Evolutionary conservation across 1,284 basidiomycete genomes (phyloP).

Genomic region (Mycena sp.): DNA sequence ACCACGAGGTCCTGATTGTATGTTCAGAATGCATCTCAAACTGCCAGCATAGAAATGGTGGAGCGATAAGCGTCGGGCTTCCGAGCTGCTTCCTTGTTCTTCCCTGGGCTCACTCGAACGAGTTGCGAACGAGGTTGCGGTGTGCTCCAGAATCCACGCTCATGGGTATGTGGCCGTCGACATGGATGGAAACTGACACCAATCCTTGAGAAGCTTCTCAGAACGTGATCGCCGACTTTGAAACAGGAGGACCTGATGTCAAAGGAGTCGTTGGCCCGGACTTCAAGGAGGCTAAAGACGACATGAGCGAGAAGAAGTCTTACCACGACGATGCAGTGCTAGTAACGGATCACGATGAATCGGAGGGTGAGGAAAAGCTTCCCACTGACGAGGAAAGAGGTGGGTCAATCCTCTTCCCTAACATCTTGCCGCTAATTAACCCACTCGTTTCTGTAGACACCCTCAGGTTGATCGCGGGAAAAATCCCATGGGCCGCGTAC

Average conservation of each 20-base stretch:
- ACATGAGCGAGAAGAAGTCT: slow-evolving; percentile 20
- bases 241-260: slow-evolving; percentile 22
- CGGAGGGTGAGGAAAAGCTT: slow-evolving; percentile 7
- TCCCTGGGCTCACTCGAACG: too few relatives aligned
- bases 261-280: slow-evolving; percentile 20
- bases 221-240: slow-evolving; percentile 15
- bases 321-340: neutral
- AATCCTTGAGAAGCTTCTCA: slow-evolving; percentile 7
- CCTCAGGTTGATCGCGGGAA: slow-evolving; percentile 19
- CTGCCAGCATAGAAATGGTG: too few relatives aligned
- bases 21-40: too few relatives aligned
- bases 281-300: neutral
- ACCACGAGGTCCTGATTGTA: too few relatives aligned
- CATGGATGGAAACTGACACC: too few relatives aligned
- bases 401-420: neutral
- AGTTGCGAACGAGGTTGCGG: too few relatives aligned
- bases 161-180: too few relatives aligned
- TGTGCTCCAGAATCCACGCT: too few relatives aligned
- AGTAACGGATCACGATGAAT: neutral
- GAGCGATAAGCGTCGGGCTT: too few relatives aligned
- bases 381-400: slow-evolving; percentile 26
- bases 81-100: too few relatives aligned
- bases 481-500: slow-evolving; percentile 26
- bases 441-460: neutral
- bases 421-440: neutral